Evolutionary conservation across 2,329 filamentous ascomycete species (phyloP).

Genomic region (Colletotrichum cuscutae): DNA sequence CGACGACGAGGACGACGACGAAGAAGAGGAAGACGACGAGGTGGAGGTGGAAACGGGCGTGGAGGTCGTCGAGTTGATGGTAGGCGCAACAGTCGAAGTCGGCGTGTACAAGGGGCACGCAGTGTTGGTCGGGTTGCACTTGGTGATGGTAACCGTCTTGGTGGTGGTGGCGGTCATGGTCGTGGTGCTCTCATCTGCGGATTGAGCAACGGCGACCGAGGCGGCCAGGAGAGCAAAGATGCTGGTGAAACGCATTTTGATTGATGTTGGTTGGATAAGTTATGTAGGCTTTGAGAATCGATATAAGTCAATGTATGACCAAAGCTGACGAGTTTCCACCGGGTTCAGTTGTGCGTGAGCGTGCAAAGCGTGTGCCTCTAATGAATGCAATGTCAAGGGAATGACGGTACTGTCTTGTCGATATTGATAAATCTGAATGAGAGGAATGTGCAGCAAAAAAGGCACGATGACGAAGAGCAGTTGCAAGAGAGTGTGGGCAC

Average conservation of each 20-base stretch:
- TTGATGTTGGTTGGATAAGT: constrained; percentile 19
- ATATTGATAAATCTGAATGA: constrained; percentile 15
- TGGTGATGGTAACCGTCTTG: constrained; percentile 57
- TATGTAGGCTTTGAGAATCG: constrained; percentile 12
- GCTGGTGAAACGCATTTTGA: constrained; percentile 59
- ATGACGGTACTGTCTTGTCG: constrained; percentile 32
- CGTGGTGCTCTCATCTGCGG: constrained; percentile 46
- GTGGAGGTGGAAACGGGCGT: constrained; percentile 32
- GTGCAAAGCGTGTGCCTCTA: background rate
- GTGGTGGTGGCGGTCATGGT: constrained; percentile 57
- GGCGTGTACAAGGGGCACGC: constrained; percentile 53
- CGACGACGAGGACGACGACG: constrained; percentile 30
- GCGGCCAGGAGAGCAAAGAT: constrained; percentile 54
- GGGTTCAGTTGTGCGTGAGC: background rate
- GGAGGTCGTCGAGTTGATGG: constrained; percentile 36
- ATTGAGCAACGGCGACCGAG: constrained; percentile 49
- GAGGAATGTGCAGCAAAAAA: constrained; percentile 27
- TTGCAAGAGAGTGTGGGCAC: constrained; percentile 34
- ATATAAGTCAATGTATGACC: constrained; percentile 19
- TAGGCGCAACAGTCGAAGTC: constrained; percentile 40
- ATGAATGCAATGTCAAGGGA: constrained; percentile 25
- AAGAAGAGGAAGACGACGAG: constrained; percentile 6
- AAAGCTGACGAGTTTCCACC: constrained; percentile 6
- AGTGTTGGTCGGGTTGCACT: constrained; percentile 55
- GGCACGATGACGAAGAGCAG: constrained; percentile 32